Base-by-base conservation (phyloP, 306 rosid species). In the Quercus ilex region DNA sequence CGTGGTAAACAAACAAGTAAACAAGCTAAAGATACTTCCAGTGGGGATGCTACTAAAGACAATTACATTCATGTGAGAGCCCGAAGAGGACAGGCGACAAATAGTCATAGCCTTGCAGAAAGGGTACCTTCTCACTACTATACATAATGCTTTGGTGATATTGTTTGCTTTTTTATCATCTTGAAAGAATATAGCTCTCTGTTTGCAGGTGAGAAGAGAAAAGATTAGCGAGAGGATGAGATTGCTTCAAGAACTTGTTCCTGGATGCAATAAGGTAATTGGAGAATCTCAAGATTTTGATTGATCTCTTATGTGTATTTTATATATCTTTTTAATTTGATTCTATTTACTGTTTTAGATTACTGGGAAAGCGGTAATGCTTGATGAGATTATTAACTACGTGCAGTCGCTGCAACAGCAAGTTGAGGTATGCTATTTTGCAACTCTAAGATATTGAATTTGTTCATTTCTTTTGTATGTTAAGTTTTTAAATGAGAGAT, bases 311-410 rank as follows among this genome's bases (percentile, higher is more conserved):
- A 14, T 70, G 71, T 71, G 28, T 85, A 55, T 28, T 26, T 52
- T 31, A 13, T 55, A 53, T 5, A 57, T 78, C 0, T 75, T 12
- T 59, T 82, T 57, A 41, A 23, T 75, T 83, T 73, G 7, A n/a
- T 74, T 74, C 74, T 18, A 59, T 86, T 78, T 79, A 68, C 82
- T 69, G 17, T 73, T 69, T 58, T 78, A 96, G 98, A 96, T 96
- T 84, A 96, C 98, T 79, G 99, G 99, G 80, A 96, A 96, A 80
- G 98, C 98, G 12, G 99, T 96, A 31, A 96, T 96, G 99, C 98
- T 96, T 63, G 99, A 96, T 86, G 99, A 96, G 85, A 96, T 96
- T 77, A 96, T 96, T 76, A 96, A 96, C 85, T 96, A 96, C 51
- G 99, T 96, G 75, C 99, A 93, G 76, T 96, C 99, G 20, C 90